Evolutionary conservation across 345 rosid genomes (phyloP), one percentile per base, ranked within the genome.

Genomic region (Eutrema yunnanense): DNA sequence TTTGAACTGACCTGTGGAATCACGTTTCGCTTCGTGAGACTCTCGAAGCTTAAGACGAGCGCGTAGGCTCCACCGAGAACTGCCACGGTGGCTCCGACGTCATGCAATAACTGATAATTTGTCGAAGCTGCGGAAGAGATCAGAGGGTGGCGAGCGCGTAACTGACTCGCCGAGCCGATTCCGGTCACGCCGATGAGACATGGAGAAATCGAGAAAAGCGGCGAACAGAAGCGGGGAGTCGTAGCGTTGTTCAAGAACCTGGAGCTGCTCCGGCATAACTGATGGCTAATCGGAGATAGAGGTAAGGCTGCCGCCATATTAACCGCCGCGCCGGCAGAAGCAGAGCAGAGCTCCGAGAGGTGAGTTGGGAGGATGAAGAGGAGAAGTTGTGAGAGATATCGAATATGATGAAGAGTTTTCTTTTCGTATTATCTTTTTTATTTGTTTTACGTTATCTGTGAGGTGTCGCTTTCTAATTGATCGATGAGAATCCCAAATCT

Each of bases 61-160:
- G 76, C 73, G 67, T 87, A 90, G 0, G 98, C 96, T 51, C 97
- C 92, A 41, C 84, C 84, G 16, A 90, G 85, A 2, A 90, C 90
- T 2, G 87, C 86, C 8, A 80, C 79, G 12, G 97, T 81, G 58
- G 97, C 94, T 40, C 81, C 94, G 16, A 82, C 81, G 55, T 93
- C 97, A 66, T 63, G 97, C 54, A 86, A 62, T 22, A 87, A 32
- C 38, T 72, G n/a, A n/a, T n/a, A 59, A 37, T 81, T 76, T 29
- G 54, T 69, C 3, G 71, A 16, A 48, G 33, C 11, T 2, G 73
- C 64, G 4, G 69, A 27, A 19, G 40, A 61, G 32, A 78, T 55
- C 48, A 72, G 46, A 67, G 52, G 55, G 64, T 14, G 60, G 5
- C 78, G 74, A 57, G 55, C 73, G 4, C 76, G 73, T 71, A 65